Evolutionary conservation across 2,329 filamentous ascomycete genomes (phyloP), one percentile per base, ranked within the genome.

Genomic region (Hirsutella rhossiliensis): DNA sequence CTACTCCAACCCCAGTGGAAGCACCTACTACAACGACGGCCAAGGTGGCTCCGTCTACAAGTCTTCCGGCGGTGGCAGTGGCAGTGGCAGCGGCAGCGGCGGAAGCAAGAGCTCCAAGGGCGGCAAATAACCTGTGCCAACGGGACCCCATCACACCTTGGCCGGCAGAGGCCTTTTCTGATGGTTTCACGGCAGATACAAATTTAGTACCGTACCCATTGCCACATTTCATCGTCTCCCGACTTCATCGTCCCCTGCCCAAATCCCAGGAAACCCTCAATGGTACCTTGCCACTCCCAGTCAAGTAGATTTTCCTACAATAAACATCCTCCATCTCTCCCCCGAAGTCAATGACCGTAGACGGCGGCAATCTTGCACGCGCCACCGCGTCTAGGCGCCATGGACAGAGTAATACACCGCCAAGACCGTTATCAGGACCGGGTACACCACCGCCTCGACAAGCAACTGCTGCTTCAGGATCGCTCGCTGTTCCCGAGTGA

Each of bases 1-100:
- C 66, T 86, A 85, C 64, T 75, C 72, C 57, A 86, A 85, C 63
- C 63, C 78, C 39, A 73, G 82, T 49, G 78, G 79, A 13, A 82
- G 75, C 55, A 81, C 75, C 34, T 86, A 86, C 65, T 65, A 84
- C 69, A 82, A 83, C 61, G 61, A 69, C 51, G 78, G 79, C 38
- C 57, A 58, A 11, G 80, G 80, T 6, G 55, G 62, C 41, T 73
- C 76, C 20, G 77, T 62, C 17, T 86, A 85, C 62, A 85, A 75
- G 17, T 52, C 76, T 11, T 62, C 80, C 7, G 64, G 65, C 45
- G 73, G 71, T 7, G 47, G 34, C 34, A 45, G 40, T 30, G 15
- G 23, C 36, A 51, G 32, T 31, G 20, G 41, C 44, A 29, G 36
- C 6, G 29, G 37, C 19, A 23, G 31, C 28, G 20, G 17, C 54